These are phyloP conservation scores for Talaromyces wortmannii DNA, from an alignment of 495 filamentous ascomycete genomes.

Conservation along the genomic window DNA sequence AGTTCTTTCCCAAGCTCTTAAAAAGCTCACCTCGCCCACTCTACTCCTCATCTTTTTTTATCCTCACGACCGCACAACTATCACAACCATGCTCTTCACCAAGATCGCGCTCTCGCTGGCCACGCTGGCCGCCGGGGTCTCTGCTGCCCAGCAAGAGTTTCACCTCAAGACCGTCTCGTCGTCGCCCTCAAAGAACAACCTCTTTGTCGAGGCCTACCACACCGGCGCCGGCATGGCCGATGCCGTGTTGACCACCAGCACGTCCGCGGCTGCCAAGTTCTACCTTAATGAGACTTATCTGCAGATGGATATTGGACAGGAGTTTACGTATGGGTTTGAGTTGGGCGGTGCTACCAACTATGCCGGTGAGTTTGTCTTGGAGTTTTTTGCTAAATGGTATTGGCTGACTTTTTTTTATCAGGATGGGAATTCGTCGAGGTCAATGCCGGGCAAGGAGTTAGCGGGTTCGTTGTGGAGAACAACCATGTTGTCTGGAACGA, in stretches of 20 bases:
- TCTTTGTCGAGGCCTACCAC: conserved; percentile 42
- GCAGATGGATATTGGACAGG: conserved; percentile 25
- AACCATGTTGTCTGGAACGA: conserved; percentile 30
- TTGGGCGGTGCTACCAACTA: conserved; percentile 22
- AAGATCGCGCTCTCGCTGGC: background rate
- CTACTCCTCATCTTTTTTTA: conserved; percentile 6
- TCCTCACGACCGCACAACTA: conserved; percentile 7
- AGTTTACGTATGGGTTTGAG: conserved; percentile 31
- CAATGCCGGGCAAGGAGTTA: conserved; percentile 27
- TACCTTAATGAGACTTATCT: conserved; percentile 37
- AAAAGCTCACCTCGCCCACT: conserved; percentile 3
- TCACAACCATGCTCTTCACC: background rate
- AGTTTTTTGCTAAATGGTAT: background rate
- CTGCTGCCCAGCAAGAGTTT: conserved; percentile 20
- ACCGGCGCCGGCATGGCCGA: conserved; percentile 41
- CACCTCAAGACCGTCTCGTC: conserved; percentile 34
- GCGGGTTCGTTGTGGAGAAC: conserved; percentile 29
- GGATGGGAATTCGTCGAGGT: conserved; percentile 36
- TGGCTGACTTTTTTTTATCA: conserved; percentile 4
- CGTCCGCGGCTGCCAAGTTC: conserved; percentile 15
- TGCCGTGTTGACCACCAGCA: conserved; percentile 26
- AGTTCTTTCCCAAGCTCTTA: too few species aligned
- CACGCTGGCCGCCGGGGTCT: conserved; percentile 7
- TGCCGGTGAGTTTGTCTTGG: conserved; percentile 18
- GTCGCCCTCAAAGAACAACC: conserved; percentile 27